Evolutionary conservation across 805 yeast species (phyloP).

Genomic region (Wickerhamomyces tratensis): DNA sequence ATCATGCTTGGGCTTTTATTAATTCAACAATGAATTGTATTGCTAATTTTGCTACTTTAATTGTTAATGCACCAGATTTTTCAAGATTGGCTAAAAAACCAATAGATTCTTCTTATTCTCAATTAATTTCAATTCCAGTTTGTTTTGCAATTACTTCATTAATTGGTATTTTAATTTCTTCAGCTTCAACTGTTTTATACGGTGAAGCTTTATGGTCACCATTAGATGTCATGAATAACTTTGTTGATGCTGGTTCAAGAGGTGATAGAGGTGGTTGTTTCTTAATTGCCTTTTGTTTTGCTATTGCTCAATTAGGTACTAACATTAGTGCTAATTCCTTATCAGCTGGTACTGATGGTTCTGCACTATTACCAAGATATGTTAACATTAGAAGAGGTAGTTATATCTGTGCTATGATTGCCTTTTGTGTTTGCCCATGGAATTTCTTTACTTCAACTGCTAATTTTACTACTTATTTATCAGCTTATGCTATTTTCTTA

Average conservation of each 20-base stretch:
- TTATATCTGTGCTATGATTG: conserved; percentile 62
- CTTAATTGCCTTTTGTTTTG: conserved; percentile 59
- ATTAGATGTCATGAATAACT: conserved; percentile 58
- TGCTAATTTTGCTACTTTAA: conserved; percentile 84
- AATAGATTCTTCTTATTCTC: conserved; percentile 43
- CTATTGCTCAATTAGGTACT: conserved; percentile 70
- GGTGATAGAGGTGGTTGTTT: conserved; percentile 78
- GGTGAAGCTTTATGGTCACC: conserved; percentile 80
- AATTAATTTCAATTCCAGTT: conserved; percentile 58
- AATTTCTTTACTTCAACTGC: conserved; percentile 55
- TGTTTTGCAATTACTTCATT: conserved; percentile 75
- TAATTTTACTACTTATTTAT: conserved; percentile 62
- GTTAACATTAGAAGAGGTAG: conserved; percentile 76
- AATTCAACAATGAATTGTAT: conserved; percentile 69
- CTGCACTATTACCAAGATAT: conserved; percentile 54
- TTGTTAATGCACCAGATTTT: conserved; percentile 84
- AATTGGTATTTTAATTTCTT: conserved; percentile 77
- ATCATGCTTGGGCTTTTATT: conserved; percentile 76
- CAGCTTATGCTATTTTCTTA: conserved; percentile 69
- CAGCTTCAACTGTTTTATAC: conserved; percentile 62
- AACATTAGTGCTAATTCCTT: conserved; percentile 66
- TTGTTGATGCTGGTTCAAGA: conserved; percentile 40
- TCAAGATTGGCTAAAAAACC: conserved; percentile 67
- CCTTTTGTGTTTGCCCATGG: conserved; percentile 78
- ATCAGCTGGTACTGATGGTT: conserved; percentile 65